Base-by-base conservation (phyloP, 1,284 basidiomycete genomes). In the Ceratobasidium sp. region DNA sequence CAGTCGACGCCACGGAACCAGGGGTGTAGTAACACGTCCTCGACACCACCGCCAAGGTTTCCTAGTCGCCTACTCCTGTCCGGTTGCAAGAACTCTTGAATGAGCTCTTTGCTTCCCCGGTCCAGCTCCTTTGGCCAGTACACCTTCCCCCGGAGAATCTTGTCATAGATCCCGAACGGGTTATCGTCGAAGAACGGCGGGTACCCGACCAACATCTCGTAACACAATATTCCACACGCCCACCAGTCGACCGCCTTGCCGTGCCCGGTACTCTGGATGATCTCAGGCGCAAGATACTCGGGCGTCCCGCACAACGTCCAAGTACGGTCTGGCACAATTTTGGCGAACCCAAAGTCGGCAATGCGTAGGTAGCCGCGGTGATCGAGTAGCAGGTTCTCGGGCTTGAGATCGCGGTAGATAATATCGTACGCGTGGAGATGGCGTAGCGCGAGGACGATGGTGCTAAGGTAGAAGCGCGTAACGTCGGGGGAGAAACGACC, bases 181-280 rank as follows among this genome's bases (percentile, higher is more conserved):
- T 94, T 94, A 80, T 94, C 46, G 46, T 78, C 80, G 64, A 80
- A 79, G 48, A 79, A 78, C 23, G 80, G 78, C 9, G 94, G 94
- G 81, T 94, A 96, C 1, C 94, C 95, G 70, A 97, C 93, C 80
- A 99, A 93, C 94, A 99, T 99, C 84, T 99, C 97, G 85, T 98
- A 99, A 81, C 97, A 94, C 80, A 99, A 86, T 20, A 99, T 96
- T 40, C 97, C 97, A 80, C 97, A 94, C 1, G 98, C 96, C 92
- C 98, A 99, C 97, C 97, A 99, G 84, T 99, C 97, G 3, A 98
- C 97, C 50, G 95, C 95, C 86, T 99, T 98, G 80, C 97, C 97
- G 87, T 99, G 98, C 12, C 97, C 97, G 81, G 97, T 96, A 17
- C 94, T 96, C 84, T 97, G 96, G 61, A 99, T 98, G 77, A 97